Base-by-base conservation (phyloP, 1,139 yeast genomes). In the Kodamaea arcana region DNA sequence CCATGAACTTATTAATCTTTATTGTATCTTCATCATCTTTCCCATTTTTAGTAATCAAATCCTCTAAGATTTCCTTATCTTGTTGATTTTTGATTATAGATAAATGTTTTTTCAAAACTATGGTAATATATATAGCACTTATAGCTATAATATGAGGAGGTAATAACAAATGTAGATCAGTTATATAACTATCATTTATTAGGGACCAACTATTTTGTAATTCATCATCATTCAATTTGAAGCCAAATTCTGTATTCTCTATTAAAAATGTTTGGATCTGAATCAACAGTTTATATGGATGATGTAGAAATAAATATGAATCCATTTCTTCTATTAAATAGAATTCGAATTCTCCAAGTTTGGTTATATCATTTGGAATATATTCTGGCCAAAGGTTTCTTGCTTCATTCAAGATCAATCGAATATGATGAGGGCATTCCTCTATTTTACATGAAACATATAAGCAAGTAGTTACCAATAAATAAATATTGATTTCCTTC, bases 311-410 rank as follows among this genome's bases (percentile, higher is more conserved):
- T 43, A 92, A 60, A 50, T 75, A 86, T 45, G 88, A 77, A 40
- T 86, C 87, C 63, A 92, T 70, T 56, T 90, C 97, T 52, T 88
- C 97, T 25, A 92, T 82, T 33, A 92, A 58, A 53, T 92, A 92
- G 56, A 92, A 92, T 60, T 92, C 98, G 61, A 94, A 86, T 54
- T 92, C 98, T 0, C 97, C 97, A n/a, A 92, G 69, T 51, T 85
- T 86, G 26, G 95, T 83, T 15, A 90, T 78, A 54, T 92, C 98
- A 37, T 85, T 88, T 0, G 97, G 94, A 23, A 92, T 82, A 52
- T 80, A 87, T 51, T 90, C 97, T 0, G 97, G 97, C 97, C 98
- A 92, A 32, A 87, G 60, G 30, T 83, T 83, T 33, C 96, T 66
- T 2, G 97, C 94, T 52, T 92, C 97, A 20, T 80, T 72, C 15